A percentile compares a stretch with the other conserved stretches of the same genome.
Evolutionary conservation across 208 protist species (phyloP).

Genomic region (Acanthamoeba polyphaga): DNA sequence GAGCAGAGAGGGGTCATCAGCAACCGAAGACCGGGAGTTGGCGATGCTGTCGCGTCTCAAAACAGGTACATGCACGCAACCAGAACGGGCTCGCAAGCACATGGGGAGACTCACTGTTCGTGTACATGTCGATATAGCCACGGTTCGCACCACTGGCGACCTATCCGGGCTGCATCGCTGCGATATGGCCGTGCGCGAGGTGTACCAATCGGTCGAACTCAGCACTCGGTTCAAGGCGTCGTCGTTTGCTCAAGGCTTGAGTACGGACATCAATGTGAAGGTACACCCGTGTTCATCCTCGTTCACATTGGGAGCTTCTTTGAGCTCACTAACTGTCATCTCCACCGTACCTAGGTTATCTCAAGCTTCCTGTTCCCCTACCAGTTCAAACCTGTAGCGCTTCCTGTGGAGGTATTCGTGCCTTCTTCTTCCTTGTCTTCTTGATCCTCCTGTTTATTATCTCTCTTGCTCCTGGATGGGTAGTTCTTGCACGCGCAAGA

Average conservation of each 20-base stretch:
- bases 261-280: background rate
- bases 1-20: background rate
- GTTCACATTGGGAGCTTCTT: no score
- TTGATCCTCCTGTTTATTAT: background rate
- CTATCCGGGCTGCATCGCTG: background rate
- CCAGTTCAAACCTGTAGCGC: background rate
- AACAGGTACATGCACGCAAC: background rate
- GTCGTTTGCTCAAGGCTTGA: background rate
- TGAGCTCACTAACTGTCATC: no score
- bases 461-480: no score
- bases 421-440: background rate
- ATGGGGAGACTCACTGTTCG: no score
- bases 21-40: background rate
- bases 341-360: background rate
- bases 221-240: background rate
- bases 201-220: background rate
- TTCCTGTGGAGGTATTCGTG: background rate
- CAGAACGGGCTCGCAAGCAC: no score
- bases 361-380: background rate
- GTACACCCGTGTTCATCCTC: no score
- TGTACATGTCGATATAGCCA: background rate
- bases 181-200: background rate
- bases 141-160: background rate
- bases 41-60: conserved; percentile 12
- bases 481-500: background rate